phyloP scores from a whole-genome alignment of 2,329 filamentous ascomycete species.

The Pyricularia sp. region DNA sequence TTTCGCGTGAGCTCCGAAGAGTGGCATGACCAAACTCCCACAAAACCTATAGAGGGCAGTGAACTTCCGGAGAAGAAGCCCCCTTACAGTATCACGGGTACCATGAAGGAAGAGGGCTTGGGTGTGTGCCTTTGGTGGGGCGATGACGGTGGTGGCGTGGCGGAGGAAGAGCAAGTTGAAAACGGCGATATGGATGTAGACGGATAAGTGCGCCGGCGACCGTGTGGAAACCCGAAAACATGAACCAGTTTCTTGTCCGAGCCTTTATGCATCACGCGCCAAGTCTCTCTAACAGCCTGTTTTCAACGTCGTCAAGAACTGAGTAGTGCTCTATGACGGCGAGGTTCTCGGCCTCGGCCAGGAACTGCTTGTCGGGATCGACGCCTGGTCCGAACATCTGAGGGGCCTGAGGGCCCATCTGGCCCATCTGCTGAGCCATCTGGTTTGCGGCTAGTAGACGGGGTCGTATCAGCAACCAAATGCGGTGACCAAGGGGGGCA shows the following conservation, averaged over 20 bases:
- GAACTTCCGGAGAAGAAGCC: conserved; percentile 49
- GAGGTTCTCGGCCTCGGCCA: conserved; percentile 84
- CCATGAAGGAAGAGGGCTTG: conserved; percentile 49
- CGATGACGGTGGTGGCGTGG: conserved; percentile 4
- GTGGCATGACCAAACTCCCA: conserved; percentile 80
- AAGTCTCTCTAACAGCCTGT: conserved; percentile 54
- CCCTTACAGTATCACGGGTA: conserved; percentile 56
- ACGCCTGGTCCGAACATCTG: conserved; percentile 83
- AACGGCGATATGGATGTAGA: not conserved
- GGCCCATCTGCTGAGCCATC: conserved; percentile 80
- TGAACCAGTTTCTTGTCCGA: not conserved
- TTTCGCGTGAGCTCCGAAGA: conserved; percentile 77
- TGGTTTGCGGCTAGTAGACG: conserved; percentile 62
- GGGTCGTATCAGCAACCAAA: not conserved
- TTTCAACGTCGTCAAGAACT: conserved; percentile 77
- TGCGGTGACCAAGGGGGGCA: not conserved
- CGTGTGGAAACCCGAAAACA: not conserved
- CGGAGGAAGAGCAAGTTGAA: not conserved
- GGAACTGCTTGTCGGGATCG: conserved; percentile 91
- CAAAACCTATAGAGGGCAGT: conserved; percentile 48
- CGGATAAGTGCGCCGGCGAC: not conserved
- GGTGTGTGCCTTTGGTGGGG: conserved; percentile 46
- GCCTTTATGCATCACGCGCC: not conserved
- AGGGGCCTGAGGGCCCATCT: conserved; percentile 57
- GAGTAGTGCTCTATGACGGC: conserved; percentile 91